phyloP scores from a whole-genome alignment of 2,329 filamentous ascomycete species.

The Cercospora sp. region DNA sequence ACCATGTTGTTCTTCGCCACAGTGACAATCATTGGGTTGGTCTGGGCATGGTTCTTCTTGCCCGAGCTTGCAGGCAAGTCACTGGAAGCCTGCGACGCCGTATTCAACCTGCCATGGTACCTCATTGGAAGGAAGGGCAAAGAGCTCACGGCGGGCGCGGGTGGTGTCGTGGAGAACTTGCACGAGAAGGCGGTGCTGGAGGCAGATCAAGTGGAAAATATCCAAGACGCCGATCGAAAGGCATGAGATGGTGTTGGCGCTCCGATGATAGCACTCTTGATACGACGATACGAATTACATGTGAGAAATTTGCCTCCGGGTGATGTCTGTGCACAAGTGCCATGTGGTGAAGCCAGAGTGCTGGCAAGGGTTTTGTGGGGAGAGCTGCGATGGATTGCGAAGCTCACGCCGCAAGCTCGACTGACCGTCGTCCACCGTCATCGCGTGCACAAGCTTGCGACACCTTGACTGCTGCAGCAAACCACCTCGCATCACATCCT shows the following conservation, averaged over 20 bases:
- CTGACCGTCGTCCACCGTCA: not conserved
- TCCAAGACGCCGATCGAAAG: slow-evolving; percentile 24
- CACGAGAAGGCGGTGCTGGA: slow-evolving; percentile 30
- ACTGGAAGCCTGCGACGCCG: slow-evolving; percentile 58
- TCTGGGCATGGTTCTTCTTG: slow-evolving; percentile 61
- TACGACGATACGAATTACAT: not conserved
- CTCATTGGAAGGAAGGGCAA: slow-evolving; percentile 60
- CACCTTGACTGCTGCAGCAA: not conserved
- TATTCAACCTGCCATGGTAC: slow-evolving; percentile 69
- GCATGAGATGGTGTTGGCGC: slow-evolving; percentile 8
- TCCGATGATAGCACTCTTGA: not conserved
- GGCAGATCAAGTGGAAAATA: slow-evolving; percentile 29
- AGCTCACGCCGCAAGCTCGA: not conserved
- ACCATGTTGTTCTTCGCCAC: slow-evolving; percentile 77
- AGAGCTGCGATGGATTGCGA: not conserved
- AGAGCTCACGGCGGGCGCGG: slow-evolving; percentile 31
- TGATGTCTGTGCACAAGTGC: not conserved
- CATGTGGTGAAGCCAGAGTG: not conserved
- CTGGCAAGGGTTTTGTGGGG: not conserved
- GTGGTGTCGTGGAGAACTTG: slow-evolving; percentile 31
- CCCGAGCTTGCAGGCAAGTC: slow-evolving; percentile 54
- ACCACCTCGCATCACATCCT: not conserved
- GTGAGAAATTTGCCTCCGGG: not conserved
- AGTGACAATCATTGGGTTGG: slow-evolving; percentile 67
- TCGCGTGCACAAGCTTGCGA: not conserved